Evolutionary conservation across 208 protist genomes (phyloP).

Genomic region (Trypanosoma congolense): DNA sequence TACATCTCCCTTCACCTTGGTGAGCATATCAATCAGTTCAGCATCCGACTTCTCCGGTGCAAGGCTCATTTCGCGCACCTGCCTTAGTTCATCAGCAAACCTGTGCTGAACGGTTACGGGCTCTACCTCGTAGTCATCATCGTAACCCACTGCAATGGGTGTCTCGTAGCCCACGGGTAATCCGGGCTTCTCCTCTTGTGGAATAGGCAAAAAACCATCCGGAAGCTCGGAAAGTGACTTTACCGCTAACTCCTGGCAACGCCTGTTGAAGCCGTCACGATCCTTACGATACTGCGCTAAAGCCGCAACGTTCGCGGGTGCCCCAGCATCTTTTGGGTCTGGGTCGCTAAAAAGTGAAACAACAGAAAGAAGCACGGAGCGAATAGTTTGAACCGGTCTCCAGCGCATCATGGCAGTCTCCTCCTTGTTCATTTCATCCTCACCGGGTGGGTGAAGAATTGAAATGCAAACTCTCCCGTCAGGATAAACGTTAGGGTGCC

Average conservation of each 20-base stretch:
- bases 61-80: slow-evolving; percentile 69
- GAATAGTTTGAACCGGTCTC: slow-evolving; percentile 94
- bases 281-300: slow-evolving; percentile 84
- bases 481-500: slow-evolving; percentile 97
- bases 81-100: slow-evolving; percentile 50
- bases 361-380: slow-evolving; percentile 93
- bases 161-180: slow-evolving; percentile 21
- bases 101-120: not conserved
- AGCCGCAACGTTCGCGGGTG: slow-evolving; percentile 94
- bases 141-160: slow-evolving; percentile 19
- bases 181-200: slow-evolving; percentile 57
- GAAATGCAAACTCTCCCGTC: slow-evolving; percentile 97
- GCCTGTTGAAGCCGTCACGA: slow-evolving; percentile 48
- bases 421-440: slow-evolving; percentile 90
- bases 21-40: slow-evolving; percentile 56
- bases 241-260: slow-evolving; percentile 61
- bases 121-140: slow-evolving; percentile 20
- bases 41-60: slow-evolving; percentile 49
- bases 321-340: slow-evolving; percentile 88
- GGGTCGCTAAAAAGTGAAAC: slow-evolving; percentile 93
- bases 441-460: slow-evolving; percentile 97
- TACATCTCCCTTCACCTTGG: slow-evolving; percentile 65
- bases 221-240: slow-evolving; percentile 90
- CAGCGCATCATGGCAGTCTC: slow-evolving; percentile 93
- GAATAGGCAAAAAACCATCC: slow-evolving; percentile 69